phyloP scores from a whole-genome alignment of 495 filamentous ascomycete genomes.

The Aspergillus sclerotioniger region DNA sequence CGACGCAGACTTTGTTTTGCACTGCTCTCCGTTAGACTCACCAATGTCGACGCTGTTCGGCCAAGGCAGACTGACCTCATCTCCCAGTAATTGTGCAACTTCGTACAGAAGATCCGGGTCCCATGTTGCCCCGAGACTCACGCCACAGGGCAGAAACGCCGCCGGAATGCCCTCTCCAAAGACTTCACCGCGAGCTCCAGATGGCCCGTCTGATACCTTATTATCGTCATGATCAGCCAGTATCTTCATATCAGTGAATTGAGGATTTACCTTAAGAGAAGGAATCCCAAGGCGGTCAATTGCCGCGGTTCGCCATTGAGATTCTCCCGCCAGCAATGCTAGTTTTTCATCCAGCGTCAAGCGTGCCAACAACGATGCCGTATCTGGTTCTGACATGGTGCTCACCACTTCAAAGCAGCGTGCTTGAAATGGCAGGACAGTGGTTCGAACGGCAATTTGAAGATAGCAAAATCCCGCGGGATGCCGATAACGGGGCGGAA shows the following conservation, averaged over 20 bases:
- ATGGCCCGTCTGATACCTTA: neutral
- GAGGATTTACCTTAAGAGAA: neutral
- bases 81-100: neutral
- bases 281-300: slow-evolving; percentile 8
- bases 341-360: slow-evolving; percentile 10
- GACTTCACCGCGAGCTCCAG: slow-evolving; percentile 2
- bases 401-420: too few species aligned
- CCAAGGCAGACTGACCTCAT: neutral
- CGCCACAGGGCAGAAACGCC: slow-evolving; percentile 1
- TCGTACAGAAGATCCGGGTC: neutral
- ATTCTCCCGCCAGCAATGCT: neutral
- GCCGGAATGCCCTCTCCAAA: neutral
- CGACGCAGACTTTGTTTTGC: slow-evolving; percentile 3
- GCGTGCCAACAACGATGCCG: neutral
- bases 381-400: too few species aligned
- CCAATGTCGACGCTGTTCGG: neutral
- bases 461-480: too few species aligned
- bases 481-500: neutral
- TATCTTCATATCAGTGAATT: too few species aligned
- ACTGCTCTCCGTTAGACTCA: neutral
- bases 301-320: neutral
- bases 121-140: slow-evolving; percentile 3
- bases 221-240: too few species aligned
- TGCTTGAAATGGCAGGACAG: neutral
- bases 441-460: neutral